Base-by-base conservation (phyloP, 192 early-diverging fungal species). In the Thamnidium elegans region DNA sequence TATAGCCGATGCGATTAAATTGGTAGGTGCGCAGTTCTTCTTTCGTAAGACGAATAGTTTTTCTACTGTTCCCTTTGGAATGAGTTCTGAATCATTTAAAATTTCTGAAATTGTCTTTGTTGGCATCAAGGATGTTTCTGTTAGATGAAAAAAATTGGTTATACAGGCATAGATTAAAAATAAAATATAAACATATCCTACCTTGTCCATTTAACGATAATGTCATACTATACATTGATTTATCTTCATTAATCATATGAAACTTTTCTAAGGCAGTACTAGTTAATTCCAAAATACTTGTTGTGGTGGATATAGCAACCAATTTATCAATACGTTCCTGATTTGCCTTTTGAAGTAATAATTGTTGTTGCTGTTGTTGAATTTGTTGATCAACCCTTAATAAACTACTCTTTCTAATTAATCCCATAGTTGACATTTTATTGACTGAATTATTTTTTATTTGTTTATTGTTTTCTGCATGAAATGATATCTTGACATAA, bases 201-300 rank as follows among this genome's bases (percentile, higher is more conserved):
- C 62, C 62, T 42, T 54, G 30, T 15, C 39, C 51, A 9, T 53
- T 64, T 3, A 70, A 10, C 4, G 39, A 47, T 8, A 70, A 23
- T 4, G 68, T 63, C 44, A 13, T 51, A 42, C 36, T 64, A 63
- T n/a, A 45, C 23, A 10, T 5, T 17, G 55, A 19, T 14, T 78
- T 72, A 5, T 76, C 72, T 4, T 74, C 77, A n/a, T 77, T 58
- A 3, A 63, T 43, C 11, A 86, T 74, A 46, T 73, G 75, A 47
- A 86, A 77, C n/a, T 75, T 81, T 9, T 86, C 81, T 4, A 83
- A 44, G 0, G 78, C 68, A 58, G 76, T 74, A 26, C 68, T 59
- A 14, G 78, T 75, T 15, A 80, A 69, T 31, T 81, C 78, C 4
- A 76, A 68, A 30, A 81, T 77, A 8, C 74, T 78, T 15, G 78